These are phyloP conservation scores for Vararia minispora DNA, from an alignment of 768 basidiomycete species.

Conservation along the genomic window DNA sequence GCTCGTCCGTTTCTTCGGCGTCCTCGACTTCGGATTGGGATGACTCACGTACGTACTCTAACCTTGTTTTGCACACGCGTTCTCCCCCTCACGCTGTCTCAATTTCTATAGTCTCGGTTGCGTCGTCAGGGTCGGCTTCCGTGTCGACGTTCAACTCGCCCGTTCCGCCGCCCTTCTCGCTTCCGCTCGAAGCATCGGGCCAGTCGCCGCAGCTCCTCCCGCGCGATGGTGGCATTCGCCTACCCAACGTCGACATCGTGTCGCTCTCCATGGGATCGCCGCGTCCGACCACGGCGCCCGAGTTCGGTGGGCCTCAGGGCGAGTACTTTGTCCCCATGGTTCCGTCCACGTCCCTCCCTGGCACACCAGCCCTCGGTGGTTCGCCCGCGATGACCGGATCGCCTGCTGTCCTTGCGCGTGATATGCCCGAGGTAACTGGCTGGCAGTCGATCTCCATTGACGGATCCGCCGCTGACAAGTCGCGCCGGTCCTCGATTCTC, in stretches of 20 bases:
- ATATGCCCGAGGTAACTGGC: constrained; percentile 23
- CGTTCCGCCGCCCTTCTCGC: constrained; percentile 43
- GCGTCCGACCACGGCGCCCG: constrained; percentile 19
- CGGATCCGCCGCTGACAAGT: no score
- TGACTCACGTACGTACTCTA: constrained; percentile 55
- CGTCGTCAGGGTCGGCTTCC: constrained; percentile 46
- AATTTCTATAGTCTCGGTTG: constrained; percentile 30
- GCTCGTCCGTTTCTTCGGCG: constrained; percentile 61
- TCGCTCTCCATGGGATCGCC: constrained; percentile 25
- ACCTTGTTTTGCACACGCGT: no score
- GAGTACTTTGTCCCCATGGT: constrained; percentile 20
- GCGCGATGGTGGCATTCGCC: constrained; percentile 51
- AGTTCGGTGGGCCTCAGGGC: no score
- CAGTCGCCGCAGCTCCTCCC: constrained; percentile 23
- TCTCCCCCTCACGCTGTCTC: no score
- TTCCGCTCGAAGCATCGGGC: constrained; percentile 37
- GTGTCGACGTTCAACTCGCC: constrained; percentile 64
- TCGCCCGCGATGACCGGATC: no score
- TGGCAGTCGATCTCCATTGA: no score
- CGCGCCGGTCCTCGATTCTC: constrained; percentile 15
- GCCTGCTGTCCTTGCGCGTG: no score
- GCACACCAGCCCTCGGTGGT: no score
- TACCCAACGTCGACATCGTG: constrained; percentile 66
- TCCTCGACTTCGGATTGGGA: constrained; percentile 68
- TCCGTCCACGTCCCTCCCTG: no score